phyloP scores from a whole-genome alignment of 2,329 filamentous ascomycete genomes.

The Aurifilum marmelostoma region DNA sequence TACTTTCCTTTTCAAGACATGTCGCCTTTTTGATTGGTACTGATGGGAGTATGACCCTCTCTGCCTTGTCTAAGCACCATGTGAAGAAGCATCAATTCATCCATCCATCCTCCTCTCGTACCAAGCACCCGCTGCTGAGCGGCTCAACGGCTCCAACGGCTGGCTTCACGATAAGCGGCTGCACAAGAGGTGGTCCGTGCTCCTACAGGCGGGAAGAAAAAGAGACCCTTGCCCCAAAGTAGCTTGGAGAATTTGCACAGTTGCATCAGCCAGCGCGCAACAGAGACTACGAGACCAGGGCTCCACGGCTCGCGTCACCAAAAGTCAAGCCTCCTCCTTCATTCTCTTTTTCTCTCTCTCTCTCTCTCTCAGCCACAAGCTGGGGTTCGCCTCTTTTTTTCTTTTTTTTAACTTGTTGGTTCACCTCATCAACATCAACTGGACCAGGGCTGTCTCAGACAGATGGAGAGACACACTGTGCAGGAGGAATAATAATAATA shows the following conservation, averaged over 20 bases:
- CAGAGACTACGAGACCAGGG: neutral
- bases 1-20: conserved; percentile 16
- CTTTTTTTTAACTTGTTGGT: too few species aligned
- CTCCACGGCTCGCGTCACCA: conserved; percentile 1
- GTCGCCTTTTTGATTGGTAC: neutral
- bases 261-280: conserved; percentile 7
- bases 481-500: neutral
- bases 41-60: too few species aligned
- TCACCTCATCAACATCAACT: conserved; percentile 2
- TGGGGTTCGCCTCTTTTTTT: too few species aligned
- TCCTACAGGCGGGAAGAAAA: neutral
- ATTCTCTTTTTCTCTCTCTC: neutral
- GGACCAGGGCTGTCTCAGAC: conserved; percentile 7
- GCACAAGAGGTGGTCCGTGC: conserved; percentile 6
- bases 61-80: too few species aligned
- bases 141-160: neutral
- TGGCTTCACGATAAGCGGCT: neutral
- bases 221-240: neutral
- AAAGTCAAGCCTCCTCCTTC: neutral
- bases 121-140: too few species aligned
- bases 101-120: too few species aligned
- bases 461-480: conserved; percentile 18
- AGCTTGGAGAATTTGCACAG: conserved; percentile 7
- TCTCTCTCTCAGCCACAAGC: neutral
- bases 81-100: too few species aligned